Base-by-base conservation (phyloP, 495 filamentous ascomycete species). In the Barbatosphaeria neglecta region DNA sequence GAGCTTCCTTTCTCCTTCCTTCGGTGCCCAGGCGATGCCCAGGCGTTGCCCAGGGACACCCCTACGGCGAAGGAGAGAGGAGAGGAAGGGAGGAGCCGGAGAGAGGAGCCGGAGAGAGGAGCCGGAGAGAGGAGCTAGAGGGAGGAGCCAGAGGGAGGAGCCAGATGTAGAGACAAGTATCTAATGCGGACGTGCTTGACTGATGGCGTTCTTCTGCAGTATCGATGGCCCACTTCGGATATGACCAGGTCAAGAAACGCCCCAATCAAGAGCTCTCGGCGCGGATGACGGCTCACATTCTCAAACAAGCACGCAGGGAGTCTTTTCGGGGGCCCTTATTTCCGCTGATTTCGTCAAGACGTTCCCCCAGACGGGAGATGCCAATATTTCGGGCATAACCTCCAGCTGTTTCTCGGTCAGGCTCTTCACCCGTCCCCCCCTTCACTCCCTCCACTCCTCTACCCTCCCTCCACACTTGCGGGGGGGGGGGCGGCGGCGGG, bases 361-460 rank as follows among this genome's bases (percentile, higher is more conserved):
- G 16, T 65, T 62, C 37, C 62, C 59, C 37, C 45, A 60, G 50
- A 62, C 56, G 6, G 53, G 50, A 20, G 46, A 62, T 43, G 49
- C 56, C 31, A 50, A 52, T 43, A 55, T 61, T 44, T 61, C 61
- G 40, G 60, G 60, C 22, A 63, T 65, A 39, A 65, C 60, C 6
- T 59, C 62, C 1, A 62, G 60, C 37, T 65, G 58, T 33, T 65
- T 63, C 48, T 62, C 58, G 17, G 59, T 59, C 47, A 46, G 59
- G 54, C 52, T n/a, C n/a, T n/a, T n/a, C n/a, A n/a, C 17, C 37
- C 37, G 10, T 39, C 37, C 37, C 17, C 9, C 3, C 37, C 37
- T 4, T 1, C 18, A 4, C n/a, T 8, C 28, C 9, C 9, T 20
- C 17, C 16, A 15, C 19, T 43, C 65, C 17, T 18, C 17, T 4